Evolutionary conservation across 164 flowering plant genomes (phyloP), one percentile per base, ranked within the genome.

Genomic region (Malania oleifera): DNA sequence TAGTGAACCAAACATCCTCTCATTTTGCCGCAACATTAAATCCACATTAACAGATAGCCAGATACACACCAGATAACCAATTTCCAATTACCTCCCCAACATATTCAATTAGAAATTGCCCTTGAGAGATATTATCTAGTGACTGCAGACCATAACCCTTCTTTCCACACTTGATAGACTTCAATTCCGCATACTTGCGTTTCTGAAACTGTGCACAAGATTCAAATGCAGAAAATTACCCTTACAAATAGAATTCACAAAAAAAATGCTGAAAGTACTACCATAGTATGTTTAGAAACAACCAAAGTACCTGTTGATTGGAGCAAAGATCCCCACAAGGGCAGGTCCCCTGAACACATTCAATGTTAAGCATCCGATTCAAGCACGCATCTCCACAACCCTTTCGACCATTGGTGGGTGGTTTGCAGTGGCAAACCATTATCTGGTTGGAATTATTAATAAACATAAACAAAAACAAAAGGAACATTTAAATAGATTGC

Each of bases 361-460:
- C 99, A 69, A 95, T 91, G 70, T 91, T 95, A 48, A 95, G 95
- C 85, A 95, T 79, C 50, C 97, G 81, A 60, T 95, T 95, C 69
- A 95, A 66, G 72, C 99, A 95, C 63, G 76, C 84, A 73, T 80
- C 93, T 46, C 95, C 78, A 73, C 99, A 95, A 20, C 99, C 97
- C 65, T 75, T 62, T 62, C 67, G 58, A 17, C 96, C 87, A 69
- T 78, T 80, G 50, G 11, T 59, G 66, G 89, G 80, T 52, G 78
- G 75, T 64, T 80, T 91, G 80, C 99, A 95, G 45, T 85, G 84
- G 76, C 99, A 95, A 56, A 95, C 90, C 99, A 95, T 95, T 68
- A 95, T 74, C 99, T 93, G 82, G 7, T 68, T 39, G 44, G 31
- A 39, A 62, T 43, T 18, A 62, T 43, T 18, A 18, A 46, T 17